Percentiles rank a stretch among this genome's conserved stretches.
Conservation (phyloP, 192 early-diverging fungal species). For the Gaertneriomyces sp. region DNA sequence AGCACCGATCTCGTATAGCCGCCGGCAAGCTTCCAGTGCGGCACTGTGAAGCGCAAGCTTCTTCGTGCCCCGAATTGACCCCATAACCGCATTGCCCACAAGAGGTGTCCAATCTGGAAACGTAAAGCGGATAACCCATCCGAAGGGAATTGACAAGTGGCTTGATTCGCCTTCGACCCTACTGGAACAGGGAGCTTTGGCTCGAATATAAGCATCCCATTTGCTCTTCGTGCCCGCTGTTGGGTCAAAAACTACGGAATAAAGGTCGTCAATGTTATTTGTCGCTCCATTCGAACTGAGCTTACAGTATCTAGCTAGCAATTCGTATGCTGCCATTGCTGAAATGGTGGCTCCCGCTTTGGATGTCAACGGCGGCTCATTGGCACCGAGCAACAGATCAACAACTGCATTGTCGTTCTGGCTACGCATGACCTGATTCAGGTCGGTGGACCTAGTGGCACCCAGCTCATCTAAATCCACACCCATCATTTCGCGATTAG, state of each 20-base stretch:
- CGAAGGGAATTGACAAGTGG: slow-evolving; percentile 3
- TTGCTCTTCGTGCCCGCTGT: background rate
- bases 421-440: slow-evolving; percentile 3
- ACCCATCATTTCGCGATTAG: slow-evolving; percentile 10
- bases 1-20: slow-evolving; percentile 62
- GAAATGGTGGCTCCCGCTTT: slow-evolving; percentile 24
- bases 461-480: background rate
- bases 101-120: slow-evolving; percentile 17
- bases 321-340: slow-evolving; percentile 5
- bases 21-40: slow-evolving; percentile 65
- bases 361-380: slow-evolving; percentile 8
- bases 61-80: slow-evolving; percentile 49
- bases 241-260: slow-evolving; percentile 14
- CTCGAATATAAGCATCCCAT: slow-evolving; percentile 8
- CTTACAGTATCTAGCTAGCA: slow-evolving; percentile 19
- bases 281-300: background rate
- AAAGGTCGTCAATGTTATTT: background rate
- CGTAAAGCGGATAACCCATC: slow-evolving; percentile 11
- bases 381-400: slow-evolving; percentile 20
- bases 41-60: slow-evolving; percentile 66
- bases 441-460: background rate
- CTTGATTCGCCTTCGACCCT: background rate
- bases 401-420: slow-evolving; percentile 23
- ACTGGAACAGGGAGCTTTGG: background rate
- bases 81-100: slow-evolving; percentile 16